Conservation (phyloP, 169 alveolate species). For the Plasmodium gallinaceum region DNA sequence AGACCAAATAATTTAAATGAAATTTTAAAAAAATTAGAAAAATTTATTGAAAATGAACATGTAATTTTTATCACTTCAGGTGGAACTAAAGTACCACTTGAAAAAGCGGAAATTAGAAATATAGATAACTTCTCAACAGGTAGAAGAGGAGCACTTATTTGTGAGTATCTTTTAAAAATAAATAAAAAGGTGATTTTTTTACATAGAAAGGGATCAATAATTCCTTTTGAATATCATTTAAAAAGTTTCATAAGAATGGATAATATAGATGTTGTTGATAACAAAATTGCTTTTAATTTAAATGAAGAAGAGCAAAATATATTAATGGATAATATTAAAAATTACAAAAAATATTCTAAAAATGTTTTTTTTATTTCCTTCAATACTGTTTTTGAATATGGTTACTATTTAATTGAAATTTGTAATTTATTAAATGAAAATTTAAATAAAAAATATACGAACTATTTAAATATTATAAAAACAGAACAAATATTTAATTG, state of each 20-base stretch:
- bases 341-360: conserved; percentile 20
- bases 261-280: conserved; percentile 4
- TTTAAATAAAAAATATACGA: not conserved
- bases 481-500: no score
- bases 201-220: conserved; percentile 42
- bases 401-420: conserved; percentile 72
- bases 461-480: no score
- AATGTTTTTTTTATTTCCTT: conserved; percentile 75
- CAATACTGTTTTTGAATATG: conserved; percentile 81
- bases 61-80: conserved; percentile 90
- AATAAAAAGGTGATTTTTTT: conserved; percentile 54
- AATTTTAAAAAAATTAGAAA: conserved; percentile 7
- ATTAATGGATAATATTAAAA: conserved; percentile 7
- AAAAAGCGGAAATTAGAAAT: conserved; percentile 87
- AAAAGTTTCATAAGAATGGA: conserved; percentile 12
- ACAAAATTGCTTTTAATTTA: conserved; percentile 6
- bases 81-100: conserved; percentile 93
- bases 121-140: conserved; percentile 93
- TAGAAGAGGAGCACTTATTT: conserved; percentile 88
- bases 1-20: conserved; percentile 22
- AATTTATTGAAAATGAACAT: not conserved
- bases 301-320: not conserved
- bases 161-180: conserved; percentile 82
- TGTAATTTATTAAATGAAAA: conserved; percentile 11
- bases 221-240: conserved; percentile 51